A percentile compares a stretch with the other conserved stretches of the same genome.
These are phyloP conservation scores for Coniochaeta pulveracea DNA, from an alignment of 2,329 filamentous ascomycete species.

Conservation along the genomic window DNA sequence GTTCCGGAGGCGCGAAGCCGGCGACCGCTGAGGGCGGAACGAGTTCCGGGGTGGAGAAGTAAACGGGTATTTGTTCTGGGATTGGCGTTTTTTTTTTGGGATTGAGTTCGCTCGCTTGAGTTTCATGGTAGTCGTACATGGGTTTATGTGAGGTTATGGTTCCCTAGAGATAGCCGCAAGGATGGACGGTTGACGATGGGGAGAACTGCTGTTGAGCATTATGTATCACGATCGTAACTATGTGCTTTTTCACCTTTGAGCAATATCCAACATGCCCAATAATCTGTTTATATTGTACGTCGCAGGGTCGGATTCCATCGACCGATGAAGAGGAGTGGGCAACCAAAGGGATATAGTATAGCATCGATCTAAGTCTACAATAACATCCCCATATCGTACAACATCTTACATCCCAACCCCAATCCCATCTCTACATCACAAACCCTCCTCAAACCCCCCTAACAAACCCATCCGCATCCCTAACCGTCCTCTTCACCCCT, in stretches of 20 bases:
- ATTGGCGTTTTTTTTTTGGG: slow-evolving; percentile 2
- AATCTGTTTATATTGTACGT: no score
- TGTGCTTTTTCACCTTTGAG: no score
- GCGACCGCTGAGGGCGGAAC: neutral
- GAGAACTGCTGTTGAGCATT: neutral
- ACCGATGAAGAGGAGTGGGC: no score
- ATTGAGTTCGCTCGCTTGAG: slow-evolving; percentile 2
- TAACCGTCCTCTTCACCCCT: neutral
- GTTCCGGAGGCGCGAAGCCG: slow-evolving; percentile 12
- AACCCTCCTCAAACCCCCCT: neutral
- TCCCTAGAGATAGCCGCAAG: slow-evolving; percentile 3
- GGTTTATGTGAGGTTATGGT: no score
- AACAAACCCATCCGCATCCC: neutral
- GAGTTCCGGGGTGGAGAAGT: slow-evolving; percentile 28
- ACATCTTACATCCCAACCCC: neutral
- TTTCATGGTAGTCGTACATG: slow-evolving; percentile 1
- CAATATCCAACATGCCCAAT: no score
- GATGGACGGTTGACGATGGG: neutral
- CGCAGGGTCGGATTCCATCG: no score
- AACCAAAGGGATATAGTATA: no score
- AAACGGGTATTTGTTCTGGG: neutral
- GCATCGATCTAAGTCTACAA: no score
- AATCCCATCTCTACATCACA: neutral
- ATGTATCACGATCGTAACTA: no score
- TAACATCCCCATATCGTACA: no score